Evolutionary conservation across 2,329 filamentous ascomycete species (phyloP), one percentile per base, ranked within the genome.

Genomic region (Phoma sp.): DNA sequence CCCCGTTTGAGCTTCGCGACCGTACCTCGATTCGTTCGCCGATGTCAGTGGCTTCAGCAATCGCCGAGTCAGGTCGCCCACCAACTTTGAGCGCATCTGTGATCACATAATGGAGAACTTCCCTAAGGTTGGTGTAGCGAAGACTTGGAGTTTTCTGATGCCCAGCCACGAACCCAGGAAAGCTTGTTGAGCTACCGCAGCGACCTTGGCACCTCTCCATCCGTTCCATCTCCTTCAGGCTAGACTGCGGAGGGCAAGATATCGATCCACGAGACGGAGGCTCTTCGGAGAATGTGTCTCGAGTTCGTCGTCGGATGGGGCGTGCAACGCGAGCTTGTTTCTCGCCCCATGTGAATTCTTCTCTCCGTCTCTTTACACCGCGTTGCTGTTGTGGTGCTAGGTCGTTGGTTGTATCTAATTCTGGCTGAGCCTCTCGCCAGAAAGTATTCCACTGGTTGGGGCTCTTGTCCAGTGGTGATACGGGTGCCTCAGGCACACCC

Each of bases 401-500:
- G 42, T 78, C 73, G 61, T 76, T 77, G 11, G 74, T 77, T 5
- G 76, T 71, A 23, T 79, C 74, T 15, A 79, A 77, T 18, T 79
- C 74, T 14, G 78, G 77, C 45, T 74, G 70, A 53, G 64, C 70
- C n/a, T 80, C 72, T 33, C 59, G 63, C 54, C 66, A 63, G 46
- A 66, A 65, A 4, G 58, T 61, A 38, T 71, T 70, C 57, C 66
- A 61, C 34, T 63, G 62, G 28, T 65, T 53, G 9, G 61, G 47
- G 1, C 61, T 65, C 17, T 74, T 70, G 29, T 76, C 72, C 6
- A 70, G 56, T n/a, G 74, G 77, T 29, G 77, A 76, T 37, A 78
- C 72, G 7, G 83, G 84, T 11, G 83, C 85, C 58, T 88, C 85
- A n/a, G 88, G 87, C 34, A 91, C 81, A 62, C 88, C 84, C 86